Conservation (phyloP, 2,329 filamentous ascomycete genomes). For the Trichoderma simmonsii region DNA sequence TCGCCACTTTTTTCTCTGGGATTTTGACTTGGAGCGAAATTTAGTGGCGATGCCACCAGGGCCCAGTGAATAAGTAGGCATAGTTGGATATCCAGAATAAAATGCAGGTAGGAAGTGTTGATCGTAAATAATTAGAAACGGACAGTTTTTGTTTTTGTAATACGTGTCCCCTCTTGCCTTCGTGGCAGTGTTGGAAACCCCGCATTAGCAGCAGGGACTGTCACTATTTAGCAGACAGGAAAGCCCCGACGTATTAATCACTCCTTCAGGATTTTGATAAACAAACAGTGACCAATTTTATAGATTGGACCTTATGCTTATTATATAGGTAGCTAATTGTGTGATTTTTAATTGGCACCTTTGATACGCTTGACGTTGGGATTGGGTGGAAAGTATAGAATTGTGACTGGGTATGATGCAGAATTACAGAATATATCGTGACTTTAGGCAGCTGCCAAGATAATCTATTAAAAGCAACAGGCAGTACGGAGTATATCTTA, state of each 20-base stretch:
- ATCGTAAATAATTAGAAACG: background rate
- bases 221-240: background rate
- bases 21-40: background rate
- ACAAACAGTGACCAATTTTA: too few species aligned
- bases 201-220: background rate
- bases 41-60: background rate
- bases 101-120: background rate
- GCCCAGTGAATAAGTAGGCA: background rate
- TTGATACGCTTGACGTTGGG: too few species aligned
- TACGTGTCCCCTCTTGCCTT: background rate
- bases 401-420: too few species aligned
- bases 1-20: background rate
- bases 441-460: too few species aligned
- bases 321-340: too few species aligned
- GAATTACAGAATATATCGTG: too few species aligned
- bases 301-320: too few species aligned
- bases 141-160: background rate
- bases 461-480: too few species aligned
- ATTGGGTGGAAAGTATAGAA: too few species aligned
- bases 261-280: background rate
- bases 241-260: background rate
- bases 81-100: background rate
- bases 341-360: too few species aligned
- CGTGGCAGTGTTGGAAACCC: background rate
- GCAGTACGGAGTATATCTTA: too few species aligned